Percentiles rank a stretch among this genome's conserved stretches.
Conservation (phyloP, 2,329 filamentous ascomycete genomes). For the Neofusicoccum umdonicola region DNA sequence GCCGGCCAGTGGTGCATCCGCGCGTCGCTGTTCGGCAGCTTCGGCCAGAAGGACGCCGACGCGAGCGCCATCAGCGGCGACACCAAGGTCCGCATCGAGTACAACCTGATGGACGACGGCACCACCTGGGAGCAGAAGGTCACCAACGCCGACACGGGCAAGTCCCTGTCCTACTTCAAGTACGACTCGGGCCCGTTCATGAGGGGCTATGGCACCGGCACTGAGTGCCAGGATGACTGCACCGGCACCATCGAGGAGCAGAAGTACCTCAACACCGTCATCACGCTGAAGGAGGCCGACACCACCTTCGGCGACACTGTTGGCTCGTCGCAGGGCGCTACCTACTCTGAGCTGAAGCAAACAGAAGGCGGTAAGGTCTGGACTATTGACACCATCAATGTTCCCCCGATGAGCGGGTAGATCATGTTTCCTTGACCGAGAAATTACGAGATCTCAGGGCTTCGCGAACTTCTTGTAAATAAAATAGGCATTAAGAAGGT, state of each 20-base stretch:
- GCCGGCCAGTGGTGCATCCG: slow-evolving; percentile 44
- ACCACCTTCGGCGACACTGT: slow-evolving; percentile 24
- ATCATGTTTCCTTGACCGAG: too few species aligned
- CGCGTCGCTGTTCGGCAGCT: slow-evolving; percentile 41
- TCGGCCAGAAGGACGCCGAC: slow-evolving; percentile 39
- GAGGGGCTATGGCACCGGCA: slow-evolving; percentile 41
- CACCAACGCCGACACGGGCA: slow-evolving; percentile 37
- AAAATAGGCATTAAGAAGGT: too few species aligned
- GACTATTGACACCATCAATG: slow-evolving; percentile 3
- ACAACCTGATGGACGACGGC: slow-evolving; percentile 26
- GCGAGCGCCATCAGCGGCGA: slow-evolving; percentile 23
- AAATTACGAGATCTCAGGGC: too few species aligned
- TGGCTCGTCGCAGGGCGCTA: not conserved
- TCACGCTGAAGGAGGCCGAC: slow-evolving; percentile 37
- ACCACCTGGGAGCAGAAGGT: slow-evolving; percentile 35
- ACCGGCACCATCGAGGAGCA: slow-evolving; percentile 40
- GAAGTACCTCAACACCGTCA: slow-evolving; percentile 40
- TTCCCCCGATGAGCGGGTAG: not conserved
- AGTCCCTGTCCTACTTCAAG: slow-evolving; percentile 34
- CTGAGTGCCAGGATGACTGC: slow-evolving; percentile 40
- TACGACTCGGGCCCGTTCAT: slow-evolving; percentile 37
- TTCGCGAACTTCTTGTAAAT: too few species aligned
- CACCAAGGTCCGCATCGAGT: slow-evolving; percentile 35
- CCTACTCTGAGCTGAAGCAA: not conserved
- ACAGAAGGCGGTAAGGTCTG: slow-evolving; percentile 10